Base-by-base conservation (phyloP, 139 green algal genomes). In the Spirogloea muscicola region DNA sequence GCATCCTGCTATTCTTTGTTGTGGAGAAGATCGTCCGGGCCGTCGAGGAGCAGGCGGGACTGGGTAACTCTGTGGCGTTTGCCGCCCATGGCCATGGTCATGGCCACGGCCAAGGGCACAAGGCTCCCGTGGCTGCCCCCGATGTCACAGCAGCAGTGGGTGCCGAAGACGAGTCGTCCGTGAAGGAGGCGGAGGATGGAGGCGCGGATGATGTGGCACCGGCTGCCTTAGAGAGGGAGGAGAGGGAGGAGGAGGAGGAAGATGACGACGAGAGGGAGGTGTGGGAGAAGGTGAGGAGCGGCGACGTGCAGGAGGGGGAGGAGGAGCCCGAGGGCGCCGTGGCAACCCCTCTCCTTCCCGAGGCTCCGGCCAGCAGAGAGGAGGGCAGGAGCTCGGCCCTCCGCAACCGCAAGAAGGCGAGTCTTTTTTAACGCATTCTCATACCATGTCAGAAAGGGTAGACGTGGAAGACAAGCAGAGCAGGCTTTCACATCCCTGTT, bases 1-100 rank as follows among this genome's bases (percentile, higher is more conserved):
- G 73, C 49, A 68, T 81, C 66, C 10, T 81, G 33, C 29, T 80
- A 0, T 81, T 81, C 49, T 81, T 81, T 1, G 27, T 81, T 4
- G 73, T 81, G 33, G 73, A 81, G 66, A 76, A 77, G 2, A 55
- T 69, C 13, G 73, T 81, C 1, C 49, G 73, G 18, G 18, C 25
- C 27, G 66, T 52, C 0, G 69, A 77, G 1, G 34, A 77, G 1
- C 18, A 65, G 62, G 58, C 29, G 1, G 33, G 44, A 2, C 7
- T 0, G 33, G 62, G 62, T 3, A 13, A 7, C 10, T 29, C 44
- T 58, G 62, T 71, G 43, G 29, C 62, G 5, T 71, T 71, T 71
- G 62, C 57, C 29, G n/a, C 36, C n/a, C 49, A 76, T 52, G 38
- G 55, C 2, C 68, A 76, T 29, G 16, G 27, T 7, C 59, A 70